Evolutionary conservation across 2,329 filamentous ascomycete species (phyloP).

Genomic region (Ceratocystis cubensis): DNA sequence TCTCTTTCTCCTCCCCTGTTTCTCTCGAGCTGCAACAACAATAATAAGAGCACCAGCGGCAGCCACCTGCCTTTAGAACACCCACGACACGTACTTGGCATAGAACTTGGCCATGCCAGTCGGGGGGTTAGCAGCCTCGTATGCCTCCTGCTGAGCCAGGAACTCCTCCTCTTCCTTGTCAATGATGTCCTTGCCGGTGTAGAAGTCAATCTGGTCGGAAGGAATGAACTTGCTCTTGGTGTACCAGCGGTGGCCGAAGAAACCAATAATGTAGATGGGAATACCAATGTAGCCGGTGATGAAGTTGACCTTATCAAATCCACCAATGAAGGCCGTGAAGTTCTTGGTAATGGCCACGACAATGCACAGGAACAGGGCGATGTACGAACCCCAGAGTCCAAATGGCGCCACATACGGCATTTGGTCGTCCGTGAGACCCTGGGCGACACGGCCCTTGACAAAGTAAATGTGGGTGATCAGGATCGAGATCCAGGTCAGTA

Average conservation of each 20-base stretch:
- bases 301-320: slow-evolving; percentile 48
- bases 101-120: slow-evolving; percentile 20
- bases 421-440: slow-evolving; percentile 41
- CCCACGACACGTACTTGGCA: slow-evolving; percentile 21
- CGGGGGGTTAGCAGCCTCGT: slow-evolving; percentile 23
- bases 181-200: slow-evolving; percentile 58
- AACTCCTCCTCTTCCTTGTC: slow-evolving; percentile 62
- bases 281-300: slow-evolving; percentile 68
- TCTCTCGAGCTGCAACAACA: no score
- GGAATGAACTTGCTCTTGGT: slow-evolving; percentile 43
- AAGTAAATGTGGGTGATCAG: slow-evolving; percentile 56
- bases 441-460: slow-evolving; percentile 48
- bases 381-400: slow-evolving; percentile 55
- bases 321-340: slow-evolving; percentile 55
- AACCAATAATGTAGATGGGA: slow-evolving; percentile 56
- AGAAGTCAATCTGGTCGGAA: slow-evolving; percentile 53
- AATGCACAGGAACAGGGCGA: slow-evolving; percentile 55
- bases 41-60: background rate
- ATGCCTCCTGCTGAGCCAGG: slow-evolving; percentile 34
- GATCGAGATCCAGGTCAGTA: slow-evolving; percentile 56
- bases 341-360: slow-evolving; percentile 73
- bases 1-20: background rate
- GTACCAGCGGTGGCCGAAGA: slow-evolving; percentile 53
- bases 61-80: slow-evolving; percentile 18
- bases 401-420: slow-evolving; percentile 58